Evolutionary conservation across 2,329 filamentous ascomycete species (phyloP), one percentile per base, ranked within the genome.

Genomic region (Diaporthe caulivora): DNA sequence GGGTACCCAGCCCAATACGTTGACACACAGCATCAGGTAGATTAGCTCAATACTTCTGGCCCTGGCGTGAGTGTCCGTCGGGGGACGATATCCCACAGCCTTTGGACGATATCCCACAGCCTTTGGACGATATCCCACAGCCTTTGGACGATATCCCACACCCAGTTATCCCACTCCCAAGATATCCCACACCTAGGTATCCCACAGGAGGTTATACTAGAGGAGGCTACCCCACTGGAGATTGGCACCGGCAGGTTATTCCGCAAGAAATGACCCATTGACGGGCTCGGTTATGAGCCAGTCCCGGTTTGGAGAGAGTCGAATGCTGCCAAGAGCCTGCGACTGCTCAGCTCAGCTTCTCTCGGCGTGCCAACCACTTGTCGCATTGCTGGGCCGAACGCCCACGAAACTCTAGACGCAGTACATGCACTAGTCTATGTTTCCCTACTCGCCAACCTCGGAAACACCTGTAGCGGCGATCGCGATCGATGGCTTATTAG

Each of bases 311-410:
- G 26, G 29, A 49, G 42, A 34, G 34, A 21, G 17, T 51, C 29
- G 42, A 29, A 49, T 65, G 44, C 21, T 15, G 62, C 62, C 62
- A 53, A 67, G 62, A 67, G 29, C 31, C 29, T 37, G 47, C 62
- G 44, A n/a, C 62, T 67, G 47, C 47, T 67, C 62, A 67, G 47
- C 47, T 67, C 62, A 67, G 62, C 62, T 65, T 44, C 40, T 31
- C 40, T 62, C 57, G 57, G 57, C 57, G n/a, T n/a, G 44, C 17
- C 37, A 60, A 60, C 57, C 40, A 40, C 40, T 15, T 51, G 62
- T 65, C 29, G 44, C 62, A 65, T 37, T 47, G 26, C 42, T 64
- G 40, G 58, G 58, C 58, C 58, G 58, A 44, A 49, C 17, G 31
- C 18, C 40, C 42, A 64, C 58, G 40, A 64, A 64, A 64, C 58